These are phyloP conservation scores for Solanum stenotomum DNA, from an alignment of 257 asterid genomes.

Conservation along the genomic window DNA sequence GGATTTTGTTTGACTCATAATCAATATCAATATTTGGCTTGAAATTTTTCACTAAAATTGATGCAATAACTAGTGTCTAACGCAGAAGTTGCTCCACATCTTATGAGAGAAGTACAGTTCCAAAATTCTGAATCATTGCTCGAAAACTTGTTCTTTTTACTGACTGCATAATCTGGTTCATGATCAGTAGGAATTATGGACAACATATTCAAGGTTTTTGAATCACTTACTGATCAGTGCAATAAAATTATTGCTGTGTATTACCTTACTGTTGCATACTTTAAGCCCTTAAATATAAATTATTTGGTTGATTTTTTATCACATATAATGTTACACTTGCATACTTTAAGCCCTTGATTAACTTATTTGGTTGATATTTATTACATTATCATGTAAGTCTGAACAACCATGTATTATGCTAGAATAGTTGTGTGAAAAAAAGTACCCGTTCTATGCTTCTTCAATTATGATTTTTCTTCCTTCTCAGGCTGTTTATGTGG, in stretches of 20 bases:
- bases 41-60: not conserved
- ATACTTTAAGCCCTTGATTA: not conserved
- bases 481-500: not conserved
- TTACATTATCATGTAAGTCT: not conserved
- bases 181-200: not conserved
- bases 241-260: not conserved
- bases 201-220: not conserved
- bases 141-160: not conserved
- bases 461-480: not conserved
- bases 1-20: not conserved
- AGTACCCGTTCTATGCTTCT: not conserved
- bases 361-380: not conserved
- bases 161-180: not conserved
- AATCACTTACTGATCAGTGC: not conserved
- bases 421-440: not conserved
- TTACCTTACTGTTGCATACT: not conserved
- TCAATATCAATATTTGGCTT: not conserved
- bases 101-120: not conserved
- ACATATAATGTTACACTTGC: not conserved
- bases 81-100: not conserved
- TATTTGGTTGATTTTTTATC: not conserved
- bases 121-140: not conserved
- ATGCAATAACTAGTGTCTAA: not conserved
- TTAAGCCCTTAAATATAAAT: not conserved
- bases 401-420: not conserved